Percentiles rank a stretch among this genome's conserved stretches.
Conservation (phyloP, 306 rosid species). For the Quillaja saponaria region DNA sequence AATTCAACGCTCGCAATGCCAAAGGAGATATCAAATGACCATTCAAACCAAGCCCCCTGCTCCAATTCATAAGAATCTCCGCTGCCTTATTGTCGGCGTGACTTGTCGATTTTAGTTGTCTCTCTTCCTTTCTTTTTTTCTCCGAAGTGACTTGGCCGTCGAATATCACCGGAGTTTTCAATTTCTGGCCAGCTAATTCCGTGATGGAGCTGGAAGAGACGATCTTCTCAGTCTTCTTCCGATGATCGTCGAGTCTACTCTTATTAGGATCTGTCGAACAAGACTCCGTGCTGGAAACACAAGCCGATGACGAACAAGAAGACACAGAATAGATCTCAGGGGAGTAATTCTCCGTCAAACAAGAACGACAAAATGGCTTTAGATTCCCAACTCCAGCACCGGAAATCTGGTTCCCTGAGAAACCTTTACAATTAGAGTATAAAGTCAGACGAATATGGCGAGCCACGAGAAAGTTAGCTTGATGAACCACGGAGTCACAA, state of each 20-base stretch:
- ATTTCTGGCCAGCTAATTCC: slow-evolving; percentile 2
- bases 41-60: slow-evolving; percentile 16
- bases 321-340: neutral
- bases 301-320: slow-evolving; percentile 16
- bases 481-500: slow-evolving; percentile 40
- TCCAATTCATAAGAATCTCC: slow-evolving; percentile 34
- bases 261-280: neutral
- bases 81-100: neutral
- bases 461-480: slow-evolving; percentile 47
- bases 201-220: slow-evolving; percentile 23
- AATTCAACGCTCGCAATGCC: slow-evolving; percentile 21
- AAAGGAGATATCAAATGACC: slow-evolving; percentile 7
- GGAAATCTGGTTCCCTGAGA: slow-evolving; percentile 7
- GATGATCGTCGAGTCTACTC: neutral
- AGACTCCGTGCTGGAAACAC: slow-evolving; percentile 32
- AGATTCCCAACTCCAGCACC: neutral
- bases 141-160: no score
- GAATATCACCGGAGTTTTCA: neutral
- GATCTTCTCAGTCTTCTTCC: neutral
- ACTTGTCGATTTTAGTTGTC: neutral
- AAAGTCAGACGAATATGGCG: slow-evolving; percentile 41
- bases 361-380: slow-evolving; percentile 17
- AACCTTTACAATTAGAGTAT: slow-evolving; percentile 25
- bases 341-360: slow-evolving; percentile 12
- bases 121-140: neutral